phyloP scores from a whole-genome alignment of 345 rosid genomes.

The Streptanthus diversifolius region DNA sequence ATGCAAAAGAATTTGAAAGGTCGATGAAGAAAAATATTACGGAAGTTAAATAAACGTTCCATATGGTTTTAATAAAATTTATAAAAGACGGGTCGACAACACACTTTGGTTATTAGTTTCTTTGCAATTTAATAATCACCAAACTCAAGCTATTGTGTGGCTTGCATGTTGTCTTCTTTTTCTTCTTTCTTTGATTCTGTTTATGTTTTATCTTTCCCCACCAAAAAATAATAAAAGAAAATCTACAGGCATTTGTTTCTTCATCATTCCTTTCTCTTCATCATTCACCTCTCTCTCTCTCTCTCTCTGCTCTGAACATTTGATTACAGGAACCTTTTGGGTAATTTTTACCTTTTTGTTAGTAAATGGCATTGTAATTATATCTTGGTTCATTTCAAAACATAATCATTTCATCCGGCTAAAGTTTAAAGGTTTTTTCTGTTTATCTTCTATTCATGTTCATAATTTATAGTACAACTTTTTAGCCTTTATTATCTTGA shows the following conservation, averaged over 20 bases:
- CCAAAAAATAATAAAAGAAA: neutral
- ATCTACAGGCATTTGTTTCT: neutral
- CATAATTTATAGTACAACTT: neutral
- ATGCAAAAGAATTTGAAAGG: conserved; percentile 4
- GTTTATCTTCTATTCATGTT: conserved; percentile 11
- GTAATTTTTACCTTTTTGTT: conserved; percentile 15
- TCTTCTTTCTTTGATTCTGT: conserved; percentile 14
- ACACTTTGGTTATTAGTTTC: neutral
- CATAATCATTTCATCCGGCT: neutral
- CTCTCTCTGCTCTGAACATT: conserved; percentile 1
- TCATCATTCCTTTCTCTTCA: neutral
- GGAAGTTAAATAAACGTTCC: conserved; percentile 9
- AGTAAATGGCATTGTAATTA: neutral
- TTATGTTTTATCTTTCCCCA: conserved; percentile 18
- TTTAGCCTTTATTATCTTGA: neutral
- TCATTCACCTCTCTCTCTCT: too few relatives aligned
- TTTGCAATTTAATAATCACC: conserved; percentile 26
- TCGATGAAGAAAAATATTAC: neutral
- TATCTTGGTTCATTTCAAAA: neutral
- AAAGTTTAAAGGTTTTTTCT: neutral
- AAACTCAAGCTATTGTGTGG: conserved; percentile 25
- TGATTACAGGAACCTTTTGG: conserved; percentile 5
- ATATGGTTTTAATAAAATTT: conserved; percentile 4
- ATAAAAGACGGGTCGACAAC: neutral
- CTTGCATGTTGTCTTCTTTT: conserved; percentile 28